These are phyloP conservation scores for Friedmanniomyces simplex DNA, from an alignment of 495 filamentous ascomycete genomes.

Conservation along the genomic window DNA sequence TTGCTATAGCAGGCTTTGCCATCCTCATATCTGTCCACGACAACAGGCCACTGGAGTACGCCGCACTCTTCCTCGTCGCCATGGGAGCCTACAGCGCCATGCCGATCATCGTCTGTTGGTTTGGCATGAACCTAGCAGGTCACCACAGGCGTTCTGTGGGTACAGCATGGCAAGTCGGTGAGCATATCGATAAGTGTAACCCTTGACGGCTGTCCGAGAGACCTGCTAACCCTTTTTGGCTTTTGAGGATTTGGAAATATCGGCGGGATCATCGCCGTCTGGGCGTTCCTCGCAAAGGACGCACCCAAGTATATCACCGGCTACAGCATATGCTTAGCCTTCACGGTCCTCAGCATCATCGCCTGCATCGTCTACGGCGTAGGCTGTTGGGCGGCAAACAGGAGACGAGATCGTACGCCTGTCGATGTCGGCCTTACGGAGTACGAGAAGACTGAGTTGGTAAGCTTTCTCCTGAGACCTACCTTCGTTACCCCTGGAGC, in stretches of 20 bases:
- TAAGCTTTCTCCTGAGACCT: neutral
- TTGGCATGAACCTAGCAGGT: constrained; percentile 50
- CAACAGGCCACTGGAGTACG: constrained; percentile 29
- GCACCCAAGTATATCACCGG: constrained; percentile 61
- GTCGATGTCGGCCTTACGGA: constrained; percentile 51
- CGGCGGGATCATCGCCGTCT: constrained; percentile 85
- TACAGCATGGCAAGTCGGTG: constrained; percentile 74
- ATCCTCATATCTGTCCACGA: constrained; percentile 34
- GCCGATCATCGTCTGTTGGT: constrained; percentile 86
- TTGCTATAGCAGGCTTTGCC: constrained; percentile 38
- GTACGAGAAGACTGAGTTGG: constrained; percentile 58
- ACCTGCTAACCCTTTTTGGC: neutral
- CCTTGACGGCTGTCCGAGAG: neutral
- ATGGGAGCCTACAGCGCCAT: constrained; percentile 49
- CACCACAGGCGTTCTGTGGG: constrained; percentile 73
- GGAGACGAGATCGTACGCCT: constrained; percentile 44
- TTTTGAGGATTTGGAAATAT: constrained; percentile 53
- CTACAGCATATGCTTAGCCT: constrained; percentile 68
- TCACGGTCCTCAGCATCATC: constrained; percentile 54
- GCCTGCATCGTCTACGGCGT: constrained; percentile 51
- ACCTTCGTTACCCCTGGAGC: neutral
- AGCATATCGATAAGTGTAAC: too few relatives aligned
- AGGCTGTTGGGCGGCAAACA: constrained; percentile 54
- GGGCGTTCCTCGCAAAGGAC: constrained; percentile 64
- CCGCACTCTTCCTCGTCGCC: constrained; percentile 33